Percentiles rank a stretch among this genome's conserved stretches.
Evolutionary conservation across 768 basidiomycete species (phyloP).

Genomic region (Tulasnella sp.): DNA sequence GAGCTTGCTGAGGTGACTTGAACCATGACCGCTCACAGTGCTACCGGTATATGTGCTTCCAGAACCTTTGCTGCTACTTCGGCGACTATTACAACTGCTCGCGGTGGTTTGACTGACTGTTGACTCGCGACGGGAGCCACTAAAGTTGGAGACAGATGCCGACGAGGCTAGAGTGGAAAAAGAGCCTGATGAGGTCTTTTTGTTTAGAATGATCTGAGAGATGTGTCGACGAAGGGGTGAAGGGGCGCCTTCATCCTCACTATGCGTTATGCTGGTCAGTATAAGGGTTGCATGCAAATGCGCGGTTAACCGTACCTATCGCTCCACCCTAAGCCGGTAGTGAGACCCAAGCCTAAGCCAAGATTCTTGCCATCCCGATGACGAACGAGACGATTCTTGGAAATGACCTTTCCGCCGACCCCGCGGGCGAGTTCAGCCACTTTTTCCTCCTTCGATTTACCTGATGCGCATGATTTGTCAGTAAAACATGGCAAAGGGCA

Average conservation of each 20-base stretch:
- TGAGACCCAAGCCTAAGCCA: constrained; percentile 31
- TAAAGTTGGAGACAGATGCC: constrained; percentile 6
- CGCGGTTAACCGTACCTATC: constrained; percentile 26
- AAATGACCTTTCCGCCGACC: constrained; percentile 18
- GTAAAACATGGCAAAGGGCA: background rate
- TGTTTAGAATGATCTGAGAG: constrained; percentile 27
- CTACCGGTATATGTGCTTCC: background rate
- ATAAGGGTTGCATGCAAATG: background rate
- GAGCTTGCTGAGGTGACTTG: background rate
- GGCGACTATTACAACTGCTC: background rate
- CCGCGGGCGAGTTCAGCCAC: constrained; percentile 13
- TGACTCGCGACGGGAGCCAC: constrained; percentile 20
- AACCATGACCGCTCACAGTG: background rate
- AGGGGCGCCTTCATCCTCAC: constrained; percentile 31
- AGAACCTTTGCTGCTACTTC: constrained; percentile 12
- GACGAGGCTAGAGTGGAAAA: constrained; percentile 24
- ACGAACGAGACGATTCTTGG: constrained; percentile 23
- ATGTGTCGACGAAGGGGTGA: constrained; percentile 28
- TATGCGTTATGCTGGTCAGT: background rate
- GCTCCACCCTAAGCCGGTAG: constrained; percentile 32
- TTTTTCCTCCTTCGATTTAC: constrained; percentile 11
- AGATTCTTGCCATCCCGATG: constrained; percentile 33
- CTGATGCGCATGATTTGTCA: background rate
- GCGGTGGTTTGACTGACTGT: constrained; percentile 10
- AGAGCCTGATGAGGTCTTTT: constrained; percentile 20